Evolutionary conservation across 2,329 filamentous ascomycete species (phyloP).

Genomic region (Chrysoporthe deuterocubensis): DNA sequence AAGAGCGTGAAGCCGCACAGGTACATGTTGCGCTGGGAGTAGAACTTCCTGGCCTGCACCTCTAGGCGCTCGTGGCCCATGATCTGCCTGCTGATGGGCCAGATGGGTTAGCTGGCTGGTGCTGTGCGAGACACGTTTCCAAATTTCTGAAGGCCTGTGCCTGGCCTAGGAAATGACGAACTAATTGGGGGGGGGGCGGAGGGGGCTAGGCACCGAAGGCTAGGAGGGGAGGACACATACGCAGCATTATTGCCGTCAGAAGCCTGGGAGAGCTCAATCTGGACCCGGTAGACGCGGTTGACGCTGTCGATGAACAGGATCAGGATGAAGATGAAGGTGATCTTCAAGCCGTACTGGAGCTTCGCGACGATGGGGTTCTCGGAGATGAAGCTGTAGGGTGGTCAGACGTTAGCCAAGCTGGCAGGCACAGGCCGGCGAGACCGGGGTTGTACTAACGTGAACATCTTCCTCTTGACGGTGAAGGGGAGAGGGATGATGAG

Average conservation of each 20-base stretch:
- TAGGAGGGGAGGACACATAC: conserved; percentile 46
- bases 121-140: no score
- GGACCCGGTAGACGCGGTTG: conserved; percentile 92
- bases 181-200: neutral
- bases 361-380: conserved; percentile 85
- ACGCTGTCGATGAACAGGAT: conserved; percentile 98
- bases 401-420: conserved; percentile 9
- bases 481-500: conserved; percentile 89
- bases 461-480: conserved; percentile 81
- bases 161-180: conserved; percentile 3
- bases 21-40: conserved; percentile 99
- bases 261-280: conserved; percentile 80
- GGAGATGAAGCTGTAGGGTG: conserved; percentile 77
- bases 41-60: conserved; percentile 99
- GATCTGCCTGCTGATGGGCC: conserved; percentile 54
- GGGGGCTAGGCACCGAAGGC: neutral
- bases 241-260: conserved; percentile 61
- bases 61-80: conserved; percentile 95
- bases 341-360: conserved; percentile 97
- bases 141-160: neutral
- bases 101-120: conserved; percentile 30
- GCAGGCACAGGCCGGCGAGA: neutral
- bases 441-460: conserved; percentile 57
- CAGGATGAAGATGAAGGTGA: conserved; percentile 98
- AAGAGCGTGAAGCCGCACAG: conserved; percentile 99